These are phyloP conservation scores for Maudiozyma saulgeensis DNA, from an alignment of 805 yeast genomes.

Conservation along the genomic window DNA sequence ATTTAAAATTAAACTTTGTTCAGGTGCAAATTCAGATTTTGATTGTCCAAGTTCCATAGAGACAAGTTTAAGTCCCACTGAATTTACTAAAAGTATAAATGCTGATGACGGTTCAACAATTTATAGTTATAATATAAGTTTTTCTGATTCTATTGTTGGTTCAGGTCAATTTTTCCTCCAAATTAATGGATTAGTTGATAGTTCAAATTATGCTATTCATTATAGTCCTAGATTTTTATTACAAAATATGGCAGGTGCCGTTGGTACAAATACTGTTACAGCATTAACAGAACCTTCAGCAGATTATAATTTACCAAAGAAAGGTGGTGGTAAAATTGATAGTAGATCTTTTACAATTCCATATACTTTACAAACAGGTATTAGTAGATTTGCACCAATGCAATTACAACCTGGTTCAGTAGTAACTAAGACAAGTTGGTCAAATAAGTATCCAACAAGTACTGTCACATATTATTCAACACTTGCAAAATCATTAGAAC, in stretches of 20 bases:
- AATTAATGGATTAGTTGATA: slow-evolving; percentile 37
- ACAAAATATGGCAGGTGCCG: slow-evolving; percentile 62
- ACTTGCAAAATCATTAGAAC: slow-evolving; percentile 23
- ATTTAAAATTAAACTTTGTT: slow-evolving; percentile 51
- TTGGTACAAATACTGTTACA: slow-evolving; percentile 37
- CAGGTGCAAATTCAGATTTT: slow-evolving; percentile 52
- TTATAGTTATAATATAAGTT: slow-evolving; percentile 33
- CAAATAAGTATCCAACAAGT: slow-evolving; percentile 58
- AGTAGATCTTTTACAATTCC: slow-evolving; percentile 53
- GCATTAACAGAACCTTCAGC: slow-evolving; percentile 37
- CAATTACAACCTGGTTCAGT: slow-evolving; percentile 73
- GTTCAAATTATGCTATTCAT: slow-evolving; percentile 44
- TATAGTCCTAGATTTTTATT: slow-evolving; percentile 60
- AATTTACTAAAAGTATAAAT: slow-evolving; percentile 12
- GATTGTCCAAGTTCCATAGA: slow-evolving; percentile 31
- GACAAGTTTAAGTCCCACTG: slow-evolving; percentile 21
- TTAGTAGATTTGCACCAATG: slow-evolving; percentile 82
- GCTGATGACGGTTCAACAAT: slow-evolving; percentile 12
- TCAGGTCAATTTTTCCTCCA: slow-evolving; percentile 71
- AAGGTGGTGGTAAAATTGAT: slow-evolving; percentile 35
- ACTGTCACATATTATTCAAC: slow-evolving; percentile 54
- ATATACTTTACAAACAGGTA: slow-evolving; percentile 72
- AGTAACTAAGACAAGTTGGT: slow-evolving; percentile 59
- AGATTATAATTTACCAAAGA: slow-evolving; percentile 22
- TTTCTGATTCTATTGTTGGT: slow-evolving; percentile 39